Base-by-base conservation (phyloP, 1,139 yeast genomes). In the Saccharomycopsis crataegensis region DNA sequence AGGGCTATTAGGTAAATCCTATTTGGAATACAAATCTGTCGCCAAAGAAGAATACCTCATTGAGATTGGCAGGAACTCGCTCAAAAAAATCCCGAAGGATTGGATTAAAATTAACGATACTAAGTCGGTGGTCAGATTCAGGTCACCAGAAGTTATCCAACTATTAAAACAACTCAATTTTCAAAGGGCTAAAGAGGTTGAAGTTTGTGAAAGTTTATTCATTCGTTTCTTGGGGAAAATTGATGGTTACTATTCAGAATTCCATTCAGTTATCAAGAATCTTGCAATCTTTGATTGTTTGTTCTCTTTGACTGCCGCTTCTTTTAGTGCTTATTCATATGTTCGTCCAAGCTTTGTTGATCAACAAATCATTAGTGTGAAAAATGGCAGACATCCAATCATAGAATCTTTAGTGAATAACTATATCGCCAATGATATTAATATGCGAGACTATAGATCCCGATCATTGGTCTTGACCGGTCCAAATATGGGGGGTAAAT, bases 61-160 rank as follows among this genome's bases (percentile, higher is more conserved):
- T 28, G 96, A 90, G 62, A 82, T 91, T 0, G 45, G 33, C 34
- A 49, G 40, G 32, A 70, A 87, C 49, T 82, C 83, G 59, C 72
- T 79, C 0, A 78, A 77, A 51, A 67, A 70, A 1, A 68, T 90
- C 1, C 97, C 98, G 0, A 60, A 69, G 1, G 80, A 79, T 55
- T 93, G 97, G 96, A 70, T 83, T 9, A 82, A 87, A 60, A 78
- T 86, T 42, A 85, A 79, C 61, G 83, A 86, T 7, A 88, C 96
- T 0, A 80, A 81, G 57, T 68, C 80, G 1, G 82, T 87, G 2
- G 79, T 89, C 2, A 71, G 97, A 56, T 91, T 81, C 65, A 72
- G 93, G 57, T 75, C 96, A 0, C 88, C 94, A 0, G 70, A 68
- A 44, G 74, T 81, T 1, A 62, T 72, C 1, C 68, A 70, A 16